A percentile compares a stretch with the other conserved stretches of the same genome.
Conservation (phyloP, 805 yeast species). For the Lachancea dasiensis region DNA sequence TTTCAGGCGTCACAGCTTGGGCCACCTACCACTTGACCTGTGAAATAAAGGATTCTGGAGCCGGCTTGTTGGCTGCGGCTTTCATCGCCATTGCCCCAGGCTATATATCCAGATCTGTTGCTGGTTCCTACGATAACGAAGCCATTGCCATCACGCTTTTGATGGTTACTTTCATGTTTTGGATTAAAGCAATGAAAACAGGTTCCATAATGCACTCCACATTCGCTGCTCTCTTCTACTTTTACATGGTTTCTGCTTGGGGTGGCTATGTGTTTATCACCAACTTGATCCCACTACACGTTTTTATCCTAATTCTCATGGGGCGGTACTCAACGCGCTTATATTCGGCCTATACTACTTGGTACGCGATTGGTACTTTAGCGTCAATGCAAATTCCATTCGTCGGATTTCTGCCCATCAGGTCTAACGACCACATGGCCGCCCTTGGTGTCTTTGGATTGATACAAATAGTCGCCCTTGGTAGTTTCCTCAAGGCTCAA, state of each 20-base stretch:
- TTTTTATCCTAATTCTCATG: slow-evolving; percentile 84
- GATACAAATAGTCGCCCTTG: slow-evolving; percentile 82
- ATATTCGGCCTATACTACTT: slow-evolving; percentile 88
- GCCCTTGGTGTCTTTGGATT: slow-evolving; percentile 96
- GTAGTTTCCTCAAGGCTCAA: slow-evolving; percentile 69
- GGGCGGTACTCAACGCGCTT: slow-evolving; percentile 83
- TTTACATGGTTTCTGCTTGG: slow-evolving; percentile 99
- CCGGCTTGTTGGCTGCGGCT: slow-evolving; percentile 87
- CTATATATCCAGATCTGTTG: slow-evolving; percentile 95
- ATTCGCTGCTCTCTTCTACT: slow-evolving; percentile 80
- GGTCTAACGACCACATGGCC: slow-evolving; percentile 97
- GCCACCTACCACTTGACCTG: slow-evolving; percentile 81
- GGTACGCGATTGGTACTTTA: slow-evolving; percentile 96
- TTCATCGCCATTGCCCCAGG: slow-evolving; percentile 99
- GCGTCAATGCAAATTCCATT: slow-evolving; percentile 99
- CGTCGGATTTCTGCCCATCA: slow-evolving; percentile 94
- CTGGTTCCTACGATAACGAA: slow-evolving; percentile 98
- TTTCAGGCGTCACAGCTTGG: slow-evolving; percentile 86
- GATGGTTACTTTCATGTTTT: slow-evolving; percentile 90
- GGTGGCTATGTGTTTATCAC: slow-evolving; percentile 99
- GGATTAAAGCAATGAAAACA: slow-evolving; percentile 90
- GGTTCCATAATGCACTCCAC: slow-evolving; percentile 86
- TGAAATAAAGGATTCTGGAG: slow-evolving; percentile 84
- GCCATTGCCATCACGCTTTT: slow-evolving; percentile 95
- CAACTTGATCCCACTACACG: slow-evolving; percentile 92